Conservation (phyloP, 2,329 filamentous ascomycete species). For the Pseudonectria foliicola region DNA sequence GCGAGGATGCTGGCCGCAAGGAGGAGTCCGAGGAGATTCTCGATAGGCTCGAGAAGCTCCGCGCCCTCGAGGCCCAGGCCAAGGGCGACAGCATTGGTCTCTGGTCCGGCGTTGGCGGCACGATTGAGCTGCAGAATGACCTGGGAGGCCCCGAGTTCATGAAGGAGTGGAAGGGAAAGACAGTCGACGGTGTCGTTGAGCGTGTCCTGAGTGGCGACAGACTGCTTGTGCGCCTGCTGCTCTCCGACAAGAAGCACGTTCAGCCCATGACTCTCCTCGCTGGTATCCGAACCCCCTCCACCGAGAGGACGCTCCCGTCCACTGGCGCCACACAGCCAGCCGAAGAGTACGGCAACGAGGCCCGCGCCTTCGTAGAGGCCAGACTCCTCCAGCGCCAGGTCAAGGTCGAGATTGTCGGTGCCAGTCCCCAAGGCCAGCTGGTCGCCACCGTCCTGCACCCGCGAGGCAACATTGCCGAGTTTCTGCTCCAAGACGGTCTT, state of each 20-base stretch:
- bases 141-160: conserved; percentile 72
- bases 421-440: conserved; percentile 86
- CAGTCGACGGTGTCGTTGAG: conserved; percentile 81
- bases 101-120: conserved; percentile 60
- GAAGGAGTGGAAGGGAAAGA: conserved; percentile 77
- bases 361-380: conserved; percentile 78
- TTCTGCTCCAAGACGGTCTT: conserved; percentile 80
- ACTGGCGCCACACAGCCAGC: conserved; percentile 76
- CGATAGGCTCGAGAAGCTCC: conserved; percentile 68
- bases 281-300: conserved; percentile 83
- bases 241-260: conserved; percentile 76
- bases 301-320: conserved; percentile 71
- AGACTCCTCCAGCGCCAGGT: conserved; percentile 81
- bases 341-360: conserved; percentile 85
- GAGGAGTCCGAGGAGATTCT: conserved; percentile 75
- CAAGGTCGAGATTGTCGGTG: conserved; percentile 73
- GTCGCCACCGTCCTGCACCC: conserved; percentile 83
- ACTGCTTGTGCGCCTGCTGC: conserved; percentile 72
- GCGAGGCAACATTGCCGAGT: conserved; percentile 85
- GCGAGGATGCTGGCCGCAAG: conserved; percentile 88
- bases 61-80: conserved; percentile 69
- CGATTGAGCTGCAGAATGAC: conserved; percentile 76
- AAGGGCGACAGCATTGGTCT: conserved; percentile 73
- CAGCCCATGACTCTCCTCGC: conserved; percentile 86
- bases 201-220: conserved; percentile 87